Evolutionary conservation across 2,329 filamentous ascomycete genomes (phyloP), one percentile per base, ranked within the genome.

Genomic region (Epichloe brachyelytri): DNA sequence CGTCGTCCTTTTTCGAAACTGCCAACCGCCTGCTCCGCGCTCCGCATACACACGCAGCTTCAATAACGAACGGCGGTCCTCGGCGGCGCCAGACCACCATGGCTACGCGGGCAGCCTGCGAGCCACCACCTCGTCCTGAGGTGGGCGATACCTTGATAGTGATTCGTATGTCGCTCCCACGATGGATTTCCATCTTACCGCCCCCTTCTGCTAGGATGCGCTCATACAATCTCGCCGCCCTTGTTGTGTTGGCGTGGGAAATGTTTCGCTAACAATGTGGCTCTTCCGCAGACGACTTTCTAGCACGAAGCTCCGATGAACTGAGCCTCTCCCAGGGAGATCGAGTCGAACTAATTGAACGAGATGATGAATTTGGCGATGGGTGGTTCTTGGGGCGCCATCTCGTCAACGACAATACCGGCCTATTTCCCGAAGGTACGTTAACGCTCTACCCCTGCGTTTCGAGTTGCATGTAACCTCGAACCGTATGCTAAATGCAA

Each of bases 281-380:
- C 49, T 54, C 43, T 41, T 39, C 34, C 43, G 43, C 53, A 95
- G 88, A 98, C 70, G 89, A 96, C 69, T 97, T 98, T 67, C 75
- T 83, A 59, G 90, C 91, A 52, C 83, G 93, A 58, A 94, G 89
- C 67, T 85, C 87, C 52, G 93, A 98, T 70, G 93, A 98, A 74
- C 76, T 98, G 63, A 94, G 82, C 59, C 76, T 98, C 57, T 75
- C 80, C 51, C 94, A 94, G 63, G 90, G 86, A 59, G 86, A 93
- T 62, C 81, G 85, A 56, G 84, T 94, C 55, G 85, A 91, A 70
- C 71, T 94, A 55, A 80, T 91, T 56, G 87, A 93, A 69, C 79
- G 86, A 61, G 87, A 93, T 65, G 87, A 93, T 65, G 87, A 93
- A 65, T 94, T 93, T 65, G 86, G 86, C 54, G 87, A 94, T 67